Evolutionary conservation across 306 rosid genomes (phyloP), one percentile per base, ranked within the genome.

Genomic region (Vicia sativa): DNA sequence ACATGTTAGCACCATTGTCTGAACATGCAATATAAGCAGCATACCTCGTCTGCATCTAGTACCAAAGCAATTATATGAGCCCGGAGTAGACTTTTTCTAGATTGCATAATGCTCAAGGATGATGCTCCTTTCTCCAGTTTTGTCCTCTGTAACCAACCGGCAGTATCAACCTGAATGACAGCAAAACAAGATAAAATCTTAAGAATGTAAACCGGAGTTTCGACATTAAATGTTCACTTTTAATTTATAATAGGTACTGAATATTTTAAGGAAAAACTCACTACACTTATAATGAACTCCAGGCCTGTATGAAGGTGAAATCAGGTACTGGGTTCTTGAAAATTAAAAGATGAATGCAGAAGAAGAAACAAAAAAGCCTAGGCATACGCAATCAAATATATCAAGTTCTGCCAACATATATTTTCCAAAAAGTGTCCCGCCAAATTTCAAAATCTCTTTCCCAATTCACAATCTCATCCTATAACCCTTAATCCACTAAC

Each of bases 91-190:
- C 82, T 93, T 85, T 88, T 93, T 52, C 90, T 86, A 44, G 98
- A 86, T 75, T 93, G 98, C 88, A 93, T 80, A 64, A 93, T 84
- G 80, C 98, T 90, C 90, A 93, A 88, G 74, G 95, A 90, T 77
- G 91, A 75, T 69, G 97, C 91, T 61, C 98, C 96, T 82, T 88
- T 90, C 75, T 88, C 96, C 71, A 78, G 84, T 74, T 93, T 93
- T 48, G 86, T 84, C 85, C 96, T 83, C 72, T 83, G 95, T 86
- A 93, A 72, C 98, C 97, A 93, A 63, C 98, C 98, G 59, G 98
- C 96, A 7, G 98, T 93, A 81, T 93, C 98, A 55, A 93, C 97
- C 96, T 86, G 81, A 71, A 72, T 44, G 78, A 70, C 72, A 68
- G 59, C 15, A 74, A 80, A 57, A 67, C 65, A 78, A 1, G 9